Evolutionary conservation across 2,329 filamentous ascomycete species (phyloP), one percentile per base, ranked within the genome.

Genomic region (Orbilia blumenaviensis): DNA sequence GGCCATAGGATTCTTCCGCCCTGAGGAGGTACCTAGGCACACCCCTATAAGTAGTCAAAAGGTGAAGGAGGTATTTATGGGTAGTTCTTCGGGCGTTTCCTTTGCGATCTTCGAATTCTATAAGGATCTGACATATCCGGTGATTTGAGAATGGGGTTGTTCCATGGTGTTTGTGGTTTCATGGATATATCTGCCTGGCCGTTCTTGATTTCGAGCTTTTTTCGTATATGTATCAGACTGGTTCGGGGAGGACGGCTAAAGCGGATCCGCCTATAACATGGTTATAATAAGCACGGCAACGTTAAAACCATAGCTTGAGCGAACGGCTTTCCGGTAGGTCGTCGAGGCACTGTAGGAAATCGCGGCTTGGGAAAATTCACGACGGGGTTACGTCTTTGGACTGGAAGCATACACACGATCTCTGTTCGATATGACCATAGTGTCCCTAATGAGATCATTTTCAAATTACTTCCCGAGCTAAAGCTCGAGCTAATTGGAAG

Each of bases 251-350:
- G 16, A 63, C 56, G 66, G 66, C 29, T 71, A 71, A 71, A 71
- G 66, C 56, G 56, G 66, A 48, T 42, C 54, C n/a, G 50, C 54
- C 44, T 44, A 62, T 62, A 71, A 63, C 56, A 62, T 34, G 56
- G 56, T 32, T 71, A 63, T 62, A 62, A 71, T 71, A 56, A 71
- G 50, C 56, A 62, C 42, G 44, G 42, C 44, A 62, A 23, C 44
- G 38, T 62, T 41, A 63, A 50, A 44, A 50, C 5, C 48, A 41
- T 60, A 48, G 29, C 46, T 50, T 56, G 50, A 32, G 38, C 50
- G 48, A 34, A 34, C 14, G 29, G 29, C 29, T 56, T 52, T 50
- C 64, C 38, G 42, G 41, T 46, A 68, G 16, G 29, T 48, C 10
- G 21, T 62, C 44, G 44, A 62, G 36, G 42, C 34, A 68, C 60